Evolutionary conservation across 2,329 filamentous ascomycete species (phyloP).

Genomic region (Microcera coccophila): DNA sequence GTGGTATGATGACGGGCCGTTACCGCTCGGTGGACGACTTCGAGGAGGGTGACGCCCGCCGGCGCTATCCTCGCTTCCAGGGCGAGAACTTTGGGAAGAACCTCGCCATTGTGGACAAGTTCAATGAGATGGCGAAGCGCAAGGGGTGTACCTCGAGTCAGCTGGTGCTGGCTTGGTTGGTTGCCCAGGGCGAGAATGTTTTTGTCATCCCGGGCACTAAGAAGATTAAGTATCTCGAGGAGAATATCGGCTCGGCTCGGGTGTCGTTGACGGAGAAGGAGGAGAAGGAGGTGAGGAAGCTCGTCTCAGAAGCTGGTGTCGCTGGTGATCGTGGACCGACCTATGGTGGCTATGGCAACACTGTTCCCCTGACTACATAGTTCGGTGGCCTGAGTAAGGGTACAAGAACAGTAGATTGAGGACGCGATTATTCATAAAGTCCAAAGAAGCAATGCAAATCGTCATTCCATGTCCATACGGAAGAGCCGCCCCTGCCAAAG

Average conservation of each 20-base stretch:
- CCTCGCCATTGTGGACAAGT: constrained; percentile 46
- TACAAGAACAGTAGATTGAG: too few species aligned
- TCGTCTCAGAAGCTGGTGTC: constrained; percentile 26
- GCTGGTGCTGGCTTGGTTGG: constrained; percentile 60
- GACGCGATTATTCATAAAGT: constrained; percentile 8
- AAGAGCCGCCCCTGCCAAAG: constrained; percentile 18
- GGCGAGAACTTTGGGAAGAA: constrained; percentile 43
- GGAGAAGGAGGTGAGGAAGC: constrained; percentile 30
- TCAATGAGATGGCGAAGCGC: constrained; percentile 32
- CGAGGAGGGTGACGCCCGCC: constrained; percentile 22
- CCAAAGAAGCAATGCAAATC: not conserved
- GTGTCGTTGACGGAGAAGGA: constrained; percentile 35
- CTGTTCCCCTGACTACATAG: constrained; percentile 14
- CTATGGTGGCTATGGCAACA: constrained; percentile 17
- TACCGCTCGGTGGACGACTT: constrained; percentile 47
- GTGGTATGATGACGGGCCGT: constrained; percentile 53
- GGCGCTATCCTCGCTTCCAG: constrained; percentile 17
- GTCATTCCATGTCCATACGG: constrained; percentile 14
- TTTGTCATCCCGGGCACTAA: constrained; percentile 56
- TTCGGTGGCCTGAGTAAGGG: not conserved
- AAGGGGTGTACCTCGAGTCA: constrained; percentile 55
- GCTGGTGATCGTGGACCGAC: constrained; percentile 23
- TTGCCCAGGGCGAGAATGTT: constrained; percentile 57
- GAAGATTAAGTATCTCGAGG: constrained; percentile 43
- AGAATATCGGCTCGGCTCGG: constrained; percentile 38